phyloP scores from a whole-genome alignment of 768 basidiomycete genomes.

The Grammothele lineata region DNA sequence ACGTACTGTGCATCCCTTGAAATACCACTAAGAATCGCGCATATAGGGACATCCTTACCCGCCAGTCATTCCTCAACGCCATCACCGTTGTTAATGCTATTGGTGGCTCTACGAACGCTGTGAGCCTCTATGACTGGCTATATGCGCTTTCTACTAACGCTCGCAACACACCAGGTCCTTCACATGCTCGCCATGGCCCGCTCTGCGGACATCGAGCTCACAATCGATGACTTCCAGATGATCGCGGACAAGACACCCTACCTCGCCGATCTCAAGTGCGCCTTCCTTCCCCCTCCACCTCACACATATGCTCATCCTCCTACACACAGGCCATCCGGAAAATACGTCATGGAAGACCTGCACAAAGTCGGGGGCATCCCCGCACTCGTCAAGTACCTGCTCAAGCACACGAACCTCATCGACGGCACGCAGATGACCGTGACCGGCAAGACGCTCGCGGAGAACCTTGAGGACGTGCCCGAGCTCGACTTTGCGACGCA shows the following conservation, averaged over 20 bases:
- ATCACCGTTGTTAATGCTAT: conserved; percentile 75
- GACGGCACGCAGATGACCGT: conserved; percentile 84
- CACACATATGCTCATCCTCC: no score
- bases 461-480: conserved; percentile 76
- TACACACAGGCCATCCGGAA: conserved; percentile 64
- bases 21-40: no score
- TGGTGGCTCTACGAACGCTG: conserved; percentile 87
- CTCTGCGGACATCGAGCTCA: conserved; percentile 68
- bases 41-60: conserved; percentile 60
- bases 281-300: conserved; percentile 13
- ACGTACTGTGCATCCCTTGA: conserved; percentile 27
- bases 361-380: conserved; percentile 85
- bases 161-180: conserved; percentile 48
- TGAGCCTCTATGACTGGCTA: conserved; percentile 29
- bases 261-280: conserved; percentile 76
- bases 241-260: conserved; percentile 79
- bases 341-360: conserved; percentile 88
- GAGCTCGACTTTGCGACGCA: conserved; percentile 71
- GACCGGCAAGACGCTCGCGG: conserved; percentile 85
- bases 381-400: conserved; percentile 77
- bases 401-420: conserved; percentile 73
- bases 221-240: conserved; percentile 83
- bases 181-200: conserved; percentile 84
- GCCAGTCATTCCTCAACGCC: conserved; percentile 76
- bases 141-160: not conserved